Conservation (phyloP, 2,329 filamentous ascomycete species). For the Biscogniauxia sp. region DNA sequence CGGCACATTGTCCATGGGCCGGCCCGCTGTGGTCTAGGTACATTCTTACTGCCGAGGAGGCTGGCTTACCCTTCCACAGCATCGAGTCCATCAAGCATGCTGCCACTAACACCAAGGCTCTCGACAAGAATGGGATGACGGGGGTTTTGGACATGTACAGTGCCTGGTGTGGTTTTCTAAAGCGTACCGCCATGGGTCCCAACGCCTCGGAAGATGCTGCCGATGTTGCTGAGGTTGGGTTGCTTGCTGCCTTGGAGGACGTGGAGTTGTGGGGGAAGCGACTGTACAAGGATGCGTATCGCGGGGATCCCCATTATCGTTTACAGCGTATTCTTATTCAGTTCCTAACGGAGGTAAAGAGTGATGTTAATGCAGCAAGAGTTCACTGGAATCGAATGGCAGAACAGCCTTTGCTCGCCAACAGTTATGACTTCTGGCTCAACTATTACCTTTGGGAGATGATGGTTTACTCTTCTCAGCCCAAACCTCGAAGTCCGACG, state of each 20-base stretch:
- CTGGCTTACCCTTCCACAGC: constrained; percentile 70
- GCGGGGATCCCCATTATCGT: constrained; percentile 84
- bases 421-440: constrained; percentile 91
- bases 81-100: constrained; percentile 90
- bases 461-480: constrained; percentile 53
- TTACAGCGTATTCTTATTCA: constrained; percentile 91
- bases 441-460: constrained; percentile 93
- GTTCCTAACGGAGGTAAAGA: constrained; percentile 82
- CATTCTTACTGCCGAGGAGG: constrained; percentile 79
- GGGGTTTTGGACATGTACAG: constrained; percentile 88
- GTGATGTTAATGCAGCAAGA: constrained; percentile 73
- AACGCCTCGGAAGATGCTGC: constrained; percentile 76
- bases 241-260: constrained; percentile 81
- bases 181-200: constrained; percentile 75
- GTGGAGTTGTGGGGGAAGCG: constrained; percentile 75
- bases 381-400: constrained; percentile 72
- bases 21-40: constrained; percentile 88
- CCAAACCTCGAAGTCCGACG: constrained; percentile 52
- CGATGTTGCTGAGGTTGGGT: constrained; percentile 86
- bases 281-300: constrained; percentile 71
- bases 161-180: constrained; percentile 92
- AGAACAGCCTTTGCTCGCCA: constrained; percentile 60
- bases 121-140: constrained; percentile 83
- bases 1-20: constrained; percentile 89
- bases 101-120: constrained; percentile 79